These are phyloP conservation scores for Ophiostoma triangulosporum DNA, from an alignment of 2,329 filamentous ascomycete species.

Conservation along the genomic window DNA sequence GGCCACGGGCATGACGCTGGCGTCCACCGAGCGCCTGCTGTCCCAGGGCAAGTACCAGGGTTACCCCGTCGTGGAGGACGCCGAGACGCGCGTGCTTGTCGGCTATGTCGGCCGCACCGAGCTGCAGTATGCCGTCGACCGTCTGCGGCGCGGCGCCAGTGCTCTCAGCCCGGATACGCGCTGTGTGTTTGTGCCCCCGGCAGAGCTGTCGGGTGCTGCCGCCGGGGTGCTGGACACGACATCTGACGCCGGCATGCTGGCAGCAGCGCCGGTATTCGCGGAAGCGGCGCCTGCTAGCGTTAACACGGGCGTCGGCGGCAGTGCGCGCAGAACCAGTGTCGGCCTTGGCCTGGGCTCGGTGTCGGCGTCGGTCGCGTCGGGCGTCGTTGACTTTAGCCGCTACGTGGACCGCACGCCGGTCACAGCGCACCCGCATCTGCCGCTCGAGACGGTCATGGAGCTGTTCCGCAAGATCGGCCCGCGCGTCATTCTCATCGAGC, in stretches of 20 bases:
- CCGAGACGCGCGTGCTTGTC: constrained; percentile 55
- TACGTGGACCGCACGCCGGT: constrained; percentile 86
- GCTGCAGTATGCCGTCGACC: constrained; percentile 77
- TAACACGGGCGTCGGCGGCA: not conserved
- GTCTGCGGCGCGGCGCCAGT: constrained; percentile 55
- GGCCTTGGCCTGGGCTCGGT: constrained; percentile 16
- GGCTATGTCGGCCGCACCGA: constrained; percentile 92
- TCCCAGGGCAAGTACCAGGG: constrained; percentile 75
- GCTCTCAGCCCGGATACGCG: constrained; percentile 49
- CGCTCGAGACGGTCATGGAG: constrained; percentile 95
- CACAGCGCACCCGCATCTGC: constrained; percentile 77
- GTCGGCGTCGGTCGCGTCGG: not conserved
- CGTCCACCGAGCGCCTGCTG: constrained; percentile 64
- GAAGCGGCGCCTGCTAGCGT: not conserved
- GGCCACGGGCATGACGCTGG: constrained; percentile 57
- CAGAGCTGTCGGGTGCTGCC: constrained; percentile 9
- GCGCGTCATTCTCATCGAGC: constrained; percentile 82
- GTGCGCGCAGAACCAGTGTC: not conserved
- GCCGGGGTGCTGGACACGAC: constrained; percentile 16
- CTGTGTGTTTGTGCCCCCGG: constrained; percentile 56
- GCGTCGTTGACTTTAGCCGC: constrained; percentile 61
- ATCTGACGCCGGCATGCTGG: constrained; percentile 32
- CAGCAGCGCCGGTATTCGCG: not conserved
- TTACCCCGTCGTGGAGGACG: constrained; percentile 78
- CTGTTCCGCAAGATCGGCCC: constrained; percentile 94